Base-by-base conservation (phyloP, 805 yeast genomes). In the Yarrowia keelungensis region DNA sequence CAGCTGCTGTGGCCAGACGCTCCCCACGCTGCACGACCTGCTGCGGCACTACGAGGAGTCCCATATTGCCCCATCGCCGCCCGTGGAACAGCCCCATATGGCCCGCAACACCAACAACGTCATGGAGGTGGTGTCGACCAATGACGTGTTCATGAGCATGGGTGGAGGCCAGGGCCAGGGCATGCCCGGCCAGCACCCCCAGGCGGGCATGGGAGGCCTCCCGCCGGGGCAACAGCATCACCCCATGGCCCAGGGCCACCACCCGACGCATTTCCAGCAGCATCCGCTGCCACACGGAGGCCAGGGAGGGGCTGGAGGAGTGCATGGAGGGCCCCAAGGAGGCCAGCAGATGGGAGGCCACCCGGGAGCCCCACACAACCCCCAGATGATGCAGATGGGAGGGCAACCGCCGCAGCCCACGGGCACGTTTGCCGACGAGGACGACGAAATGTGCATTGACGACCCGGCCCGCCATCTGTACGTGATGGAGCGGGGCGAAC, bases 381-480 rank as follows among this genome's bases (percentile, higher is more conserved):
- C 62, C 15, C 69, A 67, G 45, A 43, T 56, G 67, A 47, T 39
- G 68, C 58, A 38, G 42, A 54, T 46, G 68, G 53, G 53, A 5
- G 39, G 12, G 11, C 47, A 78, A 79, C 74, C 46, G 75, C 74
- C 49, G 73, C 76, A 16, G 75, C 77, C 73, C 36, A 73, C 76
- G 32, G 65, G 65, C 78, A 72, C 76, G 72, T 74, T 74, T 69
- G 32, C 32, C 32, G 81, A 78, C 47, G 81, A 80, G 68, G 91
- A 87, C 69, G 87, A 86, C 70, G 88, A 87, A 69, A 88, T 89
- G 82, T 92, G 92, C 78, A 93, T 95, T 62, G 98, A 94, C 79
- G 98, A 95, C 78, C 99, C 98, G 0, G 97, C 98, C 0, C 85
- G 98, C 72, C 95, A 93, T 76, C 80, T 94, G 70, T 94, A 95